A percentile compares a stretch with the other conserved stretches of the same genome.
Conservation (phyloP, 345 rosid genomes). For the Eucalyptus polybractea region DNA sequence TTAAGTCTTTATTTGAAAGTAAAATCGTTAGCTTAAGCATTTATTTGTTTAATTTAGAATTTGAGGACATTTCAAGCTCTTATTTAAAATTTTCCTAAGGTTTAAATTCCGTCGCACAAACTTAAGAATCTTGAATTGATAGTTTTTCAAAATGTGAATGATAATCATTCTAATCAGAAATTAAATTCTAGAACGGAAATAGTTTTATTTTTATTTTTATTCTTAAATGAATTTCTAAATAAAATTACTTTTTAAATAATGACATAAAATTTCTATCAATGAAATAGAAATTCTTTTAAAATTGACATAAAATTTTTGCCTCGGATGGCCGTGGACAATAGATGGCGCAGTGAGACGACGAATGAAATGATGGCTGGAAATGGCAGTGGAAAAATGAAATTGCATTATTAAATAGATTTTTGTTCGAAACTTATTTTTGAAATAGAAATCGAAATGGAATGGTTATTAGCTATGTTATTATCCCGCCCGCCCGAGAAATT, state of each 20-base stretch:
- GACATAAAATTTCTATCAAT: fast-evolving
- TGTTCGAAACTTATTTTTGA: too few relatives aligned
- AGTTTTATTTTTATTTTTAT: too few relatives aligned
- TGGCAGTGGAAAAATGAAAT: too few relatives aligned
- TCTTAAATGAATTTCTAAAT: fast-evolving
- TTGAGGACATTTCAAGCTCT: fast-evolving
- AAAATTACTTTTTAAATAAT: too few relatives aligned
- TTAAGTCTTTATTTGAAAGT: too few relatives aligned
- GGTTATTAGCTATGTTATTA: neutral
- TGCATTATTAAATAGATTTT: fast-evolving
- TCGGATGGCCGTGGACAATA: too few relatives aligned
- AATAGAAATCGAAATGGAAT: too few relatives aligned
- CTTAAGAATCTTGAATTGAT: neutral
- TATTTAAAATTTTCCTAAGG: fast-evolving
- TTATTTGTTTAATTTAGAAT: too few relatives aligned
- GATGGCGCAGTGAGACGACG: too few relatives aligned
- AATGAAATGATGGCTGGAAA: too few relatives aligned
- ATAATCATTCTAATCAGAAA: fast-evolving
- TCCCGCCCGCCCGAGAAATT: neutral
- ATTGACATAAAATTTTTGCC: fast-evolving
- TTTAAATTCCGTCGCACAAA: neutral
- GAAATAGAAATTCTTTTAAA: too few relatives aligned
- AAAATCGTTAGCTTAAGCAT: fast-evolving
- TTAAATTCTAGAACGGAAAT: fast-evolving
- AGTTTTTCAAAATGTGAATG: neutral